Evolutionary conservation across 345 rosid species (phyloP).

Genomic region (Eutrema japonicum): DNA sequence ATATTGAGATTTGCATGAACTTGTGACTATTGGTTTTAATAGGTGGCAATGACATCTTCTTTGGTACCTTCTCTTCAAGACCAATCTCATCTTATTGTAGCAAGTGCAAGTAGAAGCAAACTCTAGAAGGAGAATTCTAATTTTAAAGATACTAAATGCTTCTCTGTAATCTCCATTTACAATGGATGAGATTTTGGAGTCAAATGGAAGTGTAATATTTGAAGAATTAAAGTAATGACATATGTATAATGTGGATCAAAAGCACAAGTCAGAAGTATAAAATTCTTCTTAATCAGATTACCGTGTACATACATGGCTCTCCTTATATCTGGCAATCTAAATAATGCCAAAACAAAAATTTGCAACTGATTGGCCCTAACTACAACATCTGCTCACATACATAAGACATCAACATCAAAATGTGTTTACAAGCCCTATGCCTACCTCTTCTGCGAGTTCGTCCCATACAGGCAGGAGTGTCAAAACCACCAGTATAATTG

Average conservation of each 20-base stretch:
- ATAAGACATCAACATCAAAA: constrained; percentile 37
- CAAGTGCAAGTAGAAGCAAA: background rate
- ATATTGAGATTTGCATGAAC: constrained; percentile 14
- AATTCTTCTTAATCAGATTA: constrained; percentile 15
- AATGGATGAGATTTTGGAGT: background rate
- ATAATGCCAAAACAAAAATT: constrained; percentile 13
- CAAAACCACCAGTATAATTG: constrained; percentile 62
- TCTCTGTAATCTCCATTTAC: background rate
- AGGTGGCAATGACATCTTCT: constrained; percentile 20
- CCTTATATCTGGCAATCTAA: constrained; percentile 21
- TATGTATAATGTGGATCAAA: background rate
- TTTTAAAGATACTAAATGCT: background rate
- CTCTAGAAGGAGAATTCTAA: background rate
- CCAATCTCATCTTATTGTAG: constrained; percentile 16
- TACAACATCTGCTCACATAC: constrained; percentile 23
- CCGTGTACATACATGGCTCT: constrained; percentile 26
- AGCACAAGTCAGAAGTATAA: constrained; percentile 6
- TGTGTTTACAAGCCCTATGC: constrained; percentile 86
- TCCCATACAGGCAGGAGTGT: constrained; percentile 91
- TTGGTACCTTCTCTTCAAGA: constrained; percentile 1
- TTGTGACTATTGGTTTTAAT: constrained; percentile 12
- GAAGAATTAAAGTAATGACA: background rate
- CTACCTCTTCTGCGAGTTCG: constrained; percentile 93
- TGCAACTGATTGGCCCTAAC: constrained; percentile 22
- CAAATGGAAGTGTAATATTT: background rate